Evolutionary conservation across 2,329 filamentous ascomycete genomes (phyloP).

Genomic region (Aphanoascus verrucosus): DNA sequence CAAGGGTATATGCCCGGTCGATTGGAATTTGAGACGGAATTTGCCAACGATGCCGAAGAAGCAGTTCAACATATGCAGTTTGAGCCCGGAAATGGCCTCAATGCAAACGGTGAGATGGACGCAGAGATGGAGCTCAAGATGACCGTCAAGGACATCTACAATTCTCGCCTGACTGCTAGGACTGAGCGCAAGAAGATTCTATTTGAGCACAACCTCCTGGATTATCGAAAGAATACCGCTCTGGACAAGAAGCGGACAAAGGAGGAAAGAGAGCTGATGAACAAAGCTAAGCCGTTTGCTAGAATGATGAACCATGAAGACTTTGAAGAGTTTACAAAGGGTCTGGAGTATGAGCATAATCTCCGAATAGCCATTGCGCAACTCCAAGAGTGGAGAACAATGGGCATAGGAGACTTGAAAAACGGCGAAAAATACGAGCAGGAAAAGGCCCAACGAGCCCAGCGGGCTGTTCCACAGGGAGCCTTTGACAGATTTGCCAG

Average conservation of each 20-base stretch:
- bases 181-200: slow-evolving; percentile 94
- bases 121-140: slow-evolving; percentile 96
- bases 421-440: slow-evolving; percentile 85
- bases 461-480: slow-evolving; percentile 56
- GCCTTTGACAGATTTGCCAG: slow-evolving; percentile 77
- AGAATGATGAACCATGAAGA: slow-evolving; percentile 93
- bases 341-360: slow-evolving; percentile 81
- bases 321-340: slow-evolving; percentile 75
- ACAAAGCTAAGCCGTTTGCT: slow-evolving; percentile 91
- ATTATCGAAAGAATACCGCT: slow-evolving; percentile 84
- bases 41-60: slow-evolving; percentile 95
- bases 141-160: slow-evolving; percentile 98
- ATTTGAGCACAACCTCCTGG: slow-evolving; percentile 86
- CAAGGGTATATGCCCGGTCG: slow-evolving; percentile 98
- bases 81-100: slow-evolving; percentile 87
- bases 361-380: slow-evolving; percentile 80
- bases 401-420: slow-evolving; percentile 72
- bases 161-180: slow-evolving; percentile 75
- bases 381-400: slow-evolving; percentile 83
- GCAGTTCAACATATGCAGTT: slow-evolving; percentile 98
- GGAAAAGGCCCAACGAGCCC: slow-evolving; percentile 68
- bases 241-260: slow-evolving; percentile 91
- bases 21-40: slow-evolving; percentile 93
- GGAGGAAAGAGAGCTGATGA: slow-evolving; percentile 81
- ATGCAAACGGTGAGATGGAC: slow-evolving; percentile 77